Evolutionary conservation across 2,329 filamentous ascomycete genomes (phyloP).

Genomic region (Xylariaceae sp.): DNA sequence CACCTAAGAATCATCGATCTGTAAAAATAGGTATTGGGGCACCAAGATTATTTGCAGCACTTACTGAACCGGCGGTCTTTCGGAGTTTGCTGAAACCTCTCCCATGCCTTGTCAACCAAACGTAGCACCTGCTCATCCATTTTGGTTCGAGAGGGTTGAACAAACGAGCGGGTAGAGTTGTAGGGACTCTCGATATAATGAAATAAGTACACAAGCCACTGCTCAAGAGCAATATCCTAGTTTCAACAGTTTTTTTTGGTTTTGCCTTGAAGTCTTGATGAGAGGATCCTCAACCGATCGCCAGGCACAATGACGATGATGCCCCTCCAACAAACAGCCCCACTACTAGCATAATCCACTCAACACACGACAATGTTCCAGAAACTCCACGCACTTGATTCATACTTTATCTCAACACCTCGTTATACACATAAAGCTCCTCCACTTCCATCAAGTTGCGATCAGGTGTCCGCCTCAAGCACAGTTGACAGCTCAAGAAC

Average conservation of each 20-base stretch:
- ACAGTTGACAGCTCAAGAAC: no score
- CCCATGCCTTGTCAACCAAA: slow-evolving; percentile 70
- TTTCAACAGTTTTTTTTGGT: no score
- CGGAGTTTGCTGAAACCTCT: slow-evolving; percentile 48
- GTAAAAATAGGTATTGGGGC: not conserved
- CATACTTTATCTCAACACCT: not conserved
- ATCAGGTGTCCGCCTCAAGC: no score
- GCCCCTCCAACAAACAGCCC: slow-evolving; percentile 24
- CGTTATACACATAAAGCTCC: not conserved
- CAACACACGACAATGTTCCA: slow-evolving; percentile 24
- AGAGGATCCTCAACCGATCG: no score
- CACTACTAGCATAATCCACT: slow-evolving; percentile 16
- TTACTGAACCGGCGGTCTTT: slow-evolving; percentile 44
- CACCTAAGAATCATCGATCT: no score
- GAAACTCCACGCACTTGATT: slow-evolving; percentile 1
- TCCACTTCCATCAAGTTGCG: not conserved
- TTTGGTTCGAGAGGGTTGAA: not conserved
- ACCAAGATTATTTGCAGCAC: slow-evolving; percentile 17
- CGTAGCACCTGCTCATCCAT: slow-evolving; percentile 75
- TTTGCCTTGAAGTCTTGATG: not conserved
- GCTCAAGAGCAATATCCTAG: no score
- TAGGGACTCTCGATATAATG: not conserved
- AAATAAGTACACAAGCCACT: no score
- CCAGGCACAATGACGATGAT: slow-evolving; percentile 1
- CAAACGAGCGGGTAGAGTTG: not conserved